phyloP scores from a whole-genome alignment of 306 rosid genomes.

The Morella rubra region DNA sequence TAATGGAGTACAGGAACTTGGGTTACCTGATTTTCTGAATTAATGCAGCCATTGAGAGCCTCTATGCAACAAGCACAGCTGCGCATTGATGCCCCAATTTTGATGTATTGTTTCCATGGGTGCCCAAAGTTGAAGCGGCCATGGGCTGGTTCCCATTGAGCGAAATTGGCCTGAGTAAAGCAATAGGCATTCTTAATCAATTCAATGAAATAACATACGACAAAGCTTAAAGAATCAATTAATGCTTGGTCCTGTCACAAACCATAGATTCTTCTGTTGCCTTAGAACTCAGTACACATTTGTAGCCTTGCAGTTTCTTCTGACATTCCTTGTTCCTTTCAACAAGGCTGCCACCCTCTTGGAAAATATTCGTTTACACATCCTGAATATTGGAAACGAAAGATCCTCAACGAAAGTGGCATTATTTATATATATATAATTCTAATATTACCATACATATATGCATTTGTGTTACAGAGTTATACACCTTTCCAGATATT shows the following conservation, averaged over 20 bases:
- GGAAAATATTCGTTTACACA: constrained; percentile 51
- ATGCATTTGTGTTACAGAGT: too few species aligned
- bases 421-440: background rate
- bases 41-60: constrained; percentile 67
- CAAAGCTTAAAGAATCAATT: background rate
- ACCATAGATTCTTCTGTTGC: constrained; percentile 74
- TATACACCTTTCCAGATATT: constrained; percentile 61
- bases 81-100: constrained; percentile 74
- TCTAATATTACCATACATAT: background rate
- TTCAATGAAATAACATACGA: background rate
- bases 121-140: constrained; percentile 79
- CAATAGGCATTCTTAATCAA: background rate
- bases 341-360: constrained; percentile 9
- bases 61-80: constrained; percentile 73
- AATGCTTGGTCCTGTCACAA: background rate
- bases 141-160: constrained; percentile 89
- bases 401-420: background rate
- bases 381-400: constrained; percentile 37
- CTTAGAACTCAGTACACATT: constrained; percentile 63
- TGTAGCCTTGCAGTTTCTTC: constrained; percentile 52
- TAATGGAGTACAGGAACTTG: background rate
- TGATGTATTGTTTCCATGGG: constrained; percentile 83
- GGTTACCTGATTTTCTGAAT: constrained; percentile 56
- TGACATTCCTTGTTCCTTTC: constrained; percentile 33
- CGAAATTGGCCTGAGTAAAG: constrained; percentile 64